Base-by-base conservation (phyloP, 257 asterid species). In the Nicotiana attenuata region DNA sequence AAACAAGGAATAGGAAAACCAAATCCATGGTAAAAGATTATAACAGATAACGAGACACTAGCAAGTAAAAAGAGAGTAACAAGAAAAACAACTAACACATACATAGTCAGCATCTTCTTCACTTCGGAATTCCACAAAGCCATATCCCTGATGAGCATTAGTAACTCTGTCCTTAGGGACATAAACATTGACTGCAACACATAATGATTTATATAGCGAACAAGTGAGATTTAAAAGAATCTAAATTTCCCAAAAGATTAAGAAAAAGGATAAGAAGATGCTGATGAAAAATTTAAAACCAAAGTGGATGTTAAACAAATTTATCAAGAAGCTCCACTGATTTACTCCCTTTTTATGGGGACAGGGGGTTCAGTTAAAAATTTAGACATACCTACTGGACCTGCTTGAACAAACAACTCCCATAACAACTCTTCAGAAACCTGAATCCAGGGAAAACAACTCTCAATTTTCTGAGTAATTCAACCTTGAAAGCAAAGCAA, bases 91-190 rank as follows among this genome's bases (percentile, higher is more conserved):
- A 33, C n/a, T 65, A 64, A 28, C 4, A 81, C 91, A 83, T 87
- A 93, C 99, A 86, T 95, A 95, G 83, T 95, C 98, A 28, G 99
- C 99, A 90, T 93, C 99, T 89, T 95, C 99, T 89, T 95, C 99
- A 78, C 98, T 91, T 83, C 97, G 92, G 85, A 93, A 95, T 88
- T 93, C 99, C 85, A 93, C 98, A 89, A 93, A 93, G 69, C 97
- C 98, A 63, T 95, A 95, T 26, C 98, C 98, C 88, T 95, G 97
- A 89, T 93, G 99, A 55, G 97, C 92, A 88, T 88, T 91, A 59
- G 99, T 93, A 69, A 95, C 98, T 89, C 98, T 90, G 85, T 95
- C 99, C 87, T 95, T 95, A 75, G 99, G 99, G 82, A 95, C 99
- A 87, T 95, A 95, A 59, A 95, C 99, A 84, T 93, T 95, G 71